Conservation (phyloP, 176 grass and related monocot genomes). For the Poa annua region DNA sequence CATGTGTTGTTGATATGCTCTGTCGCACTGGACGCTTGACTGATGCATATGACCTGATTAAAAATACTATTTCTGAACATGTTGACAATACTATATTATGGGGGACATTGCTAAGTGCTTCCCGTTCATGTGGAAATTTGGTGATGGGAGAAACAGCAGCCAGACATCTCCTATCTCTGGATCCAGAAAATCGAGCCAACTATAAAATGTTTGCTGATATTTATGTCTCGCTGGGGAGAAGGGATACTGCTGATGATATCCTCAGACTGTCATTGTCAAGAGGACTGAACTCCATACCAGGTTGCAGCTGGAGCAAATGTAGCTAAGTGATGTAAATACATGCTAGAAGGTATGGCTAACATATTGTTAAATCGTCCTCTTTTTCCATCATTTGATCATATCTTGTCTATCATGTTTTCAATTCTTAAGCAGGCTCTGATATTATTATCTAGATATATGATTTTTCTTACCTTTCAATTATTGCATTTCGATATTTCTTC, state of each 20-base stretch:
- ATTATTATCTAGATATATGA: conserved; percentile 21
- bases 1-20: conserved; percentile 72
- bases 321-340: conserved; percentile 40
- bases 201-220: conserved; percentile 78
- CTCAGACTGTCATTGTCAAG: conserved; percentile 44
- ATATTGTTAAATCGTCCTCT: background rate
- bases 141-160: conserved; percentile 63
- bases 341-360: conserved; percentile 43
- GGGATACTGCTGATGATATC: conserved; percentile 48
- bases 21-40: conserved; percentile 54
- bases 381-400: conserved; percentile 4
- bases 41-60: conserved; percentile 65
- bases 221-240: conserved; percentile 75
- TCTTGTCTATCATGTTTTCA: conserved; percentile 8
- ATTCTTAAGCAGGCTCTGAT: conserved; percentile 22
- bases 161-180: conserved; percentile 54
- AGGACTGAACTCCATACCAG: conserved; percentile 47
- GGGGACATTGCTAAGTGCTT: conserved; percentile 67
- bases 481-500: conserved; percentile 12
- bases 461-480: conserved; percentile 15
- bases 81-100: conserved; percentile 45
- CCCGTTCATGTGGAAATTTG: conserved; percentile 50
- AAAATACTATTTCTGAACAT: conserved; percentile 26
- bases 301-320: conserved; percentile 67
- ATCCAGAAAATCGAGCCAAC: conserved; percentile 66